phyloP scores from a whole-genome alignment of 805 yeast genomes.

The Cyberlindnera xylosilytica region DNA sequence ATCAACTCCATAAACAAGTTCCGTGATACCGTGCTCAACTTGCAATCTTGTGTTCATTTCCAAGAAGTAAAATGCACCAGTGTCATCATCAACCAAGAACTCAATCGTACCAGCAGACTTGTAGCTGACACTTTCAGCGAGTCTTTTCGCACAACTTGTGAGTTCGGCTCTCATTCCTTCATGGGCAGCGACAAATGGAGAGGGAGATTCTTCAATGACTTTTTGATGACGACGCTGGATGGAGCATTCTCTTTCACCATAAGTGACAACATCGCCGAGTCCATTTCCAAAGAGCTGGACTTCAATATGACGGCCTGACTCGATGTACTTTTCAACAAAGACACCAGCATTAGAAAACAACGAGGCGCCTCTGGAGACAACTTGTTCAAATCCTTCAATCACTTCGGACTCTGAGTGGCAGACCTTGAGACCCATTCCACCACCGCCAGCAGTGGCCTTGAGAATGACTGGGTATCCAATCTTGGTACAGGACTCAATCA shows the following conservation, averaged over 20 bases:
- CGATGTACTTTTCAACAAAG: slow-evolving; percentile 89
- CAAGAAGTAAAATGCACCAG: slow-evolving; percentile 88
- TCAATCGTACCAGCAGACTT: slow-evolving; percentile 98
- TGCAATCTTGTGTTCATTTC: slow-evolving; percentile 96
- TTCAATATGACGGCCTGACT: slow-evolving; percentile 93
- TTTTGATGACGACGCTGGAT: slow-evolving; percentile 96
- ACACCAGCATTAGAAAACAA: slow-evolving; percentile 96
- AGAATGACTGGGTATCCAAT: slow-evolving; percentile 72
- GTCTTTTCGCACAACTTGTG: slow-evolving; percentile 78
- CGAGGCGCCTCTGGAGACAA: slow-evolving; percentile 87
- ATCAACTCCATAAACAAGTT: slow-evolving; percentile 89
- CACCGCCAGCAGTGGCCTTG: slow-evolving; percentile 98
- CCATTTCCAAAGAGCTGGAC: slow-evolving; percentile 97
- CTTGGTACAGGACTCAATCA: slow-evolving; percentile 64
- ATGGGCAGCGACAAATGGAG: slow-evolving; percentile 80
- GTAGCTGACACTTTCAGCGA: slow-evolving; percentile 79
- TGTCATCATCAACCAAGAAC: slow-evolving; percentile 78
- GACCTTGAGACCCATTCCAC: slow-evolving; percentile 95
- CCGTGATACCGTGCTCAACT: slow-evolving; percentile 97
- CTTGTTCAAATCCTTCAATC: slow-evolving; percentile 79
- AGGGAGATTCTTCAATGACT: slow-evolving; percentile 94
- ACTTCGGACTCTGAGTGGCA: slow-evolving; percentile 83
- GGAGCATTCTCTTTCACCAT: slow-evolving; percentile 97
- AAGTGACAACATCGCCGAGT: slow-evolving; percentile 81
- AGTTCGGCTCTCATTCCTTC: slow-evolving; percentile 56